Conservation (phyloP, 306 rosid species). For the Fagus crenata region DNA sequence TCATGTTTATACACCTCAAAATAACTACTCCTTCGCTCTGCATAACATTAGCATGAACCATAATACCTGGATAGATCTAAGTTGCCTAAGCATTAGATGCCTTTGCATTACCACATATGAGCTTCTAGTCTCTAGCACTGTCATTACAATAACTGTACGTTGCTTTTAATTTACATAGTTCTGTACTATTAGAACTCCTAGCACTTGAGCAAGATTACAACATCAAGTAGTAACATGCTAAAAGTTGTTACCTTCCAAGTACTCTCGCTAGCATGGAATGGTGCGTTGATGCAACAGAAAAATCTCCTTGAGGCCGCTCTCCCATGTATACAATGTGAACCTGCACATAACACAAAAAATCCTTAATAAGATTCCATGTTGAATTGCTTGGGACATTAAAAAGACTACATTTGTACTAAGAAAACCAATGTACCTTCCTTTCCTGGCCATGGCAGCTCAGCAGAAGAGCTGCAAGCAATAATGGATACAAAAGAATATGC, state of each 20-base stretch:
- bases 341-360: background rate
- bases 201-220: no score
- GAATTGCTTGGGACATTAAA: background rate
- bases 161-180: no score
- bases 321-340: constrained; percentile 39
- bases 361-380: background rate
- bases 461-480: constrained; percentile 24
- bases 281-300: constrained; percentile 20
- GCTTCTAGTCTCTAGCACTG: no score
- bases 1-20: no score
- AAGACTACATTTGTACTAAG: background rate
- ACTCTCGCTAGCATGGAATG: constrained; percentile 30
- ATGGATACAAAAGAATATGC: constrained; percentile 15
- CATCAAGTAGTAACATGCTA: background rate
- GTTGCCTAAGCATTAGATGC: no score
- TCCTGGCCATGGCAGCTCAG: constrained; percentile 26
- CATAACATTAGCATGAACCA: no score
- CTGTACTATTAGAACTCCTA: no score
- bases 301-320: constrained; percentile 19
- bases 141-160: no score
- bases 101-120: no score
- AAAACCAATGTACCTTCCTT: constrained; percentile 27
- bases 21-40: no score
- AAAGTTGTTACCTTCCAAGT: constrained; percentile 32
- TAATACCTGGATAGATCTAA: no score